phyloP scores from a whole-genome alignment of 805 yeast species.

The Metschnikowia sp. region DNA sequence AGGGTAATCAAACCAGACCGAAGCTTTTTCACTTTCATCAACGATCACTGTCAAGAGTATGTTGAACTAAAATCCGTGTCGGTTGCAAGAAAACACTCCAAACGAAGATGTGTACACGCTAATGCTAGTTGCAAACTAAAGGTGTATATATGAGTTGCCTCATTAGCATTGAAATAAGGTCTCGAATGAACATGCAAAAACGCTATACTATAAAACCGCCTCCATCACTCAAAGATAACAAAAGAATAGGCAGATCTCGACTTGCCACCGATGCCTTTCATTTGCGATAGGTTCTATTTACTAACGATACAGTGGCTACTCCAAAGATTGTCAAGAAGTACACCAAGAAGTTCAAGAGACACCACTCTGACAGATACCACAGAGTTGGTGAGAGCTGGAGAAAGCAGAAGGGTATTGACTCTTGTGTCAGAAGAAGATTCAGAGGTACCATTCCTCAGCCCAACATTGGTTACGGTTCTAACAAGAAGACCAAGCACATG shows the following conservation, averaged over 20 bases:
- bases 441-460: slow-evolving; percentile 99
- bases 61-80: slow-evolving; percentile 7
- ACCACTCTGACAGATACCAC: slow-evolving; percentile 99
- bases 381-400: slow-evolving; percentile 99
- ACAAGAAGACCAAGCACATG: slow-evolving; percentile 97
- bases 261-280: background rate
- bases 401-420: slow-evolving; percentile 99
- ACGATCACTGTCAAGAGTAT: slow-evolving; percentile 21
- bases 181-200: too few relatives aligned
- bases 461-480: slow-evolving; percentile 99
- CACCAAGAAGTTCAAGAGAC: slow-evolving; percentile 98
- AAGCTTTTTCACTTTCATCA: slow-evolving; percentile 15
- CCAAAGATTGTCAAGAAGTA: slow-evolving; percentile 99
- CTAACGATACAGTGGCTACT: slow-evolving; percentile 74
- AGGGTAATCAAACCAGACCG: slow-evolving; percentile 7
- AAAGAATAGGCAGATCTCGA: too few relatives aligned
- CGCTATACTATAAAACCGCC: too few relatives aligned
- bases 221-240: too few relatives aligned
- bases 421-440: slow-evolving; percentile 99
- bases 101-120: too few relatives aligned
- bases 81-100: too few relatives aligned
- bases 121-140: background rate
- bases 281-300: slow-evolving; percentile 7
- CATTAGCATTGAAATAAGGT: too few relatives aligned
- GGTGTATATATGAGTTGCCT: too few relatives aligned